phyloP scores from a whole-genome alignment of 1,284 basidiomycete species.

The Tylopilus sp. region DNA sequence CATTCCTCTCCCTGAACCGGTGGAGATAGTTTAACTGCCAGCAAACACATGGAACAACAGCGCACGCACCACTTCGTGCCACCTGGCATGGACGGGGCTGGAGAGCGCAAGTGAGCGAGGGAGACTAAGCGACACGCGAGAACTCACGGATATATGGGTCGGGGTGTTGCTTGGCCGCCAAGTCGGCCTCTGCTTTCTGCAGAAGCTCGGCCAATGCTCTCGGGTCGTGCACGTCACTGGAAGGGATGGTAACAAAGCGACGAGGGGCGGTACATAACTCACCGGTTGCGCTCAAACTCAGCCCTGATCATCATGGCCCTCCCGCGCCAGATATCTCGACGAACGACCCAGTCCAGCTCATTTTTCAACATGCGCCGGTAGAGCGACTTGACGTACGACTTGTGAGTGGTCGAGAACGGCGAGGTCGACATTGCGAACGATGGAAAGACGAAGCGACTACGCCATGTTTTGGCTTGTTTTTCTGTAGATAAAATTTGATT shows the following conservation, averaged over 20 bases:
- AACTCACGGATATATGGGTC: constrained; percentile 86
- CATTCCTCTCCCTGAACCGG: constrained; percentile 62
- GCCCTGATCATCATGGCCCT: constrained; percentile 84
- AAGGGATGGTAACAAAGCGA: neutral
- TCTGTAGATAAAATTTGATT: neutral
- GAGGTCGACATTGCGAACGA: constrained; percentile 41
- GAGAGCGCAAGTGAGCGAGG: constrained; percentile 6
- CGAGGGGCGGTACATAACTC: constrained; percentile 29
- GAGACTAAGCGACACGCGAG: neutral
- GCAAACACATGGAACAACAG: neutral
- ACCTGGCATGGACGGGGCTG: constrained; percentile 75
- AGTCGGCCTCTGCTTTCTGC: constrained; percentile 74
- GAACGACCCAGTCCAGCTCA: constrained; percentile 84
- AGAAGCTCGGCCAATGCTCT: constrained; percentile 79
- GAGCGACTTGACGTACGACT: constrained; percentile 86
- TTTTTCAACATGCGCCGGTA: constrained; percentile 87
- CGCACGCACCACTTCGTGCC: constrained; percentile 82
- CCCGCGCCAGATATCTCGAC: constrained; percentile 81
- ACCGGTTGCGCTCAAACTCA: constrained; percentile 91
- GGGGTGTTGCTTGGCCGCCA: constrained; percentile 72
- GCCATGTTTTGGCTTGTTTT: constrained; percentile 15
- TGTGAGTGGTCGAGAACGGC: constrained; percentile 75
- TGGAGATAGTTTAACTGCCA: constrained; percentile 19
- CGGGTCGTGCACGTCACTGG: constrained; percentile 85
- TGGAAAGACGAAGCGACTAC: constrained; percentile 2